Evolutionary conservation across 1,284 basidiomycete genomes (phyloP), one percentile per base, ranked within the genome.

Genomic region (Tranzscheliella williamsii): DNA sequence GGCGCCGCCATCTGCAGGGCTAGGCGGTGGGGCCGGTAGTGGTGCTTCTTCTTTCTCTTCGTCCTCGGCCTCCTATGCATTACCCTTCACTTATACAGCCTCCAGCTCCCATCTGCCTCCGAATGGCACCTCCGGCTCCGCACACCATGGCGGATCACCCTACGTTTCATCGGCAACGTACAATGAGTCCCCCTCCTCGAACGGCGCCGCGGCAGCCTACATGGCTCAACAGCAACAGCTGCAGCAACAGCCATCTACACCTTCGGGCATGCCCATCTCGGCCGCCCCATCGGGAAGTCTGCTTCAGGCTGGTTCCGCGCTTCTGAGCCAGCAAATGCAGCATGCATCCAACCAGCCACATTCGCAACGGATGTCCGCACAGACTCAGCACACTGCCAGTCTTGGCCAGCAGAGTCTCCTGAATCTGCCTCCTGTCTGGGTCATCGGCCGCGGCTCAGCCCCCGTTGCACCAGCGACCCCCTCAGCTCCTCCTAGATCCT

Each of bases 381-480:
- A 8, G 20, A 8, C 35, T 23, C 36, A 38, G 20, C 36, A 29
- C n/a, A 11, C 32, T 8, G 32, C 32, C 9, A 9, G 18, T 7
- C 24, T 47, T 8, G 51, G 37, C 35, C 52, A 48, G 24, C 24
- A 55, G 17, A 31, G 24, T 23, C 13, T 62, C 20, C 47, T 47
- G 17, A 22, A 31, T 12, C 44, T 62, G 16, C 58, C 58, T 6
- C 17, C 42, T 6, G 41, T 27, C 21, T 38, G 42, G 29, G 26
- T 35, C 5, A 27, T 62, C 34, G 58, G 58, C 36, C 51, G 52
- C 31, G 58, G 52, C 2, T 4, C 48, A 2, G 52, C 52, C 3
- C 52, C 58, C 0, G 37, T 62, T 9, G 46, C 52, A 31, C 58
- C 58, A 11, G 51, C 36, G 7, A 55, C 58, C 24, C 40, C 58